These are phyloP conservation scores for Suillus subaureus DNA, from an alignment of 768 basidiomycete species.

Conservation along the genomic window DNA sequence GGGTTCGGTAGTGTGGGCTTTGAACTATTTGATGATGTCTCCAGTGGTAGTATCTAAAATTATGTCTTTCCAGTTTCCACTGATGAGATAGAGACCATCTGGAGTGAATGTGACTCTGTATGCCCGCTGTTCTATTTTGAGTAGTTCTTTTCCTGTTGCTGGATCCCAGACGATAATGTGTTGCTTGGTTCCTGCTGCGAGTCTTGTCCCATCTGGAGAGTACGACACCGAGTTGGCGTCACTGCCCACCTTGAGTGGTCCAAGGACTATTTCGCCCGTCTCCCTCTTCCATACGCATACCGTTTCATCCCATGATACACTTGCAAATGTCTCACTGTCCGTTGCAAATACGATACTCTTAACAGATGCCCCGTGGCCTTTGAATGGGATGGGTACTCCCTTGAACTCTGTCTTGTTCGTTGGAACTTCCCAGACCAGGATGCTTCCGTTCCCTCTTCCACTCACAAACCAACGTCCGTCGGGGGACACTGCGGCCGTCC, in stretches of 20 bases:
- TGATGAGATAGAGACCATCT: background rate
- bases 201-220: background rate
- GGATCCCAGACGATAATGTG: background rate
- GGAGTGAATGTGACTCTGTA: background rate
- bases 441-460: background rate
- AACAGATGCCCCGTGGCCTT: fast-evolving
- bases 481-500: background rate
- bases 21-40: background rate
- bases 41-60: background rate
- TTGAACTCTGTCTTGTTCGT: background rate
- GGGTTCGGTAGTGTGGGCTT: background rate
- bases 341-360: background rate
- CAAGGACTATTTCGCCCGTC: background rate
- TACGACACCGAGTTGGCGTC: background rate
- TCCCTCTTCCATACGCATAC: background rate
- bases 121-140: background rate
- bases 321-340: constrained; percentile 4
- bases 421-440: background rate
- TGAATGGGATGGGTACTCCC: too few species aligned
- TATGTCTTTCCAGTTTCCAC: background rate
- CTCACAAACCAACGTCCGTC: background rate
- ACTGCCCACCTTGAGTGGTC: background rate
- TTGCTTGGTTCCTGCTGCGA: background rate
- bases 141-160: background rate
- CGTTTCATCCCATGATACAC: background rate